These are phyloP conservation scores for Vicia faba DNA, from an alignment of 306 rosid species.

Conservation along the genomic window DNA sequence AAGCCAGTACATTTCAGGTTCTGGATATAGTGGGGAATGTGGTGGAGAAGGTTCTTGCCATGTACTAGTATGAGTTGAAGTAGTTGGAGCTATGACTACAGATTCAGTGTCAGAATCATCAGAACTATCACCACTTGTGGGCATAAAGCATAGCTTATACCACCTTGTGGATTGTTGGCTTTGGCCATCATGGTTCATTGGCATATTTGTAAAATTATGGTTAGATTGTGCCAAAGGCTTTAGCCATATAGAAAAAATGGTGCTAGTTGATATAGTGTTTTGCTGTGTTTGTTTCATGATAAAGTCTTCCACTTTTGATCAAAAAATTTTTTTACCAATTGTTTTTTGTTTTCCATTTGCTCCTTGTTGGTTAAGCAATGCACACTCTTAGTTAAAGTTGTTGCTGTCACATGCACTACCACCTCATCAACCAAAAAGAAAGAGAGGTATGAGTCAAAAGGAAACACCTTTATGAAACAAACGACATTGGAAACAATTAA, in stretches of 20 bases:
- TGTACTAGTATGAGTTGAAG: constrained; percentile 22
- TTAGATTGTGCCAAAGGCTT: not conserved
- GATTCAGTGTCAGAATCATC: constrained; percentile 42
- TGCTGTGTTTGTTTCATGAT: not conserved
- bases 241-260: not conserved
- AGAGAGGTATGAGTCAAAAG: constrained; percentile 22
- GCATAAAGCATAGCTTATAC: constrained; percentile 35
- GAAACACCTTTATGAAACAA: constrained; percentile 30
- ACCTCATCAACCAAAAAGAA: constrained; percentile 31
- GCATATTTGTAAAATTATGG: constrained; percentile 14
- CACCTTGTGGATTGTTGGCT: constrained; percentile 30
- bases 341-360: not conserved
- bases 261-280: constrained; percentile 22
- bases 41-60: constrained; percentile 19
- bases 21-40: not conserved
- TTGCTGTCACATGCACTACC: constrained; percentile 35
- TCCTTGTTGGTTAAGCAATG: constrained; percentile 38
- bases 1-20: not conserved
- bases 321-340: not conserved
- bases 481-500: not conserved
- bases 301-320: constrained; percentile 31
- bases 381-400: constrained; percentile 13
- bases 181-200: constrained; percentile 27
- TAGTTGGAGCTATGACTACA: not conserved
- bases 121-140: constrained; percentile 27